Evolutionary conservation across 1,284 basidiomycete genomes (phyloP).

Genomic region (Gymnopus androsaceus): DNA sequence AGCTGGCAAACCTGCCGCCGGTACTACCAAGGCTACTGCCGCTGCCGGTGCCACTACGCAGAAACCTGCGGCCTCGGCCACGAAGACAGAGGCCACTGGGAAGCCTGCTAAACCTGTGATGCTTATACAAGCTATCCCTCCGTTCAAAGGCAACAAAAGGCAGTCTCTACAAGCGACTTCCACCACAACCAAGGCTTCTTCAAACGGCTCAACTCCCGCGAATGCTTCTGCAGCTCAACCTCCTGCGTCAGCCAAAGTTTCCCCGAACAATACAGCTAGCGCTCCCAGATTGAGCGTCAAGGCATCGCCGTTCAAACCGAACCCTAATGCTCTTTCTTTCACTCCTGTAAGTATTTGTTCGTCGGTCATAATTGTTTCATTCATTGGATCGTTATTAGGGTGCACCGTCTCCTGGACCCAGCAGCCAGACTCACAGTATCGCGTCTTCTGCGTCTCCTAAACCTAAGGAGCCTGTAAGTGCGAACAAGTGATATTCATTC

Average conservation of each 20-base stretch:
- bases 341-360: constrained; percentile 53
- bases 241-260: constrained; percentile 22
- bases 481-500: neutral
- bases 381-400: constrained; percentile 37
- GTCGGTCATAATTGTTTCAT: neutral
- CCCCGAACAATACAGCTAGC: constrained; percentile 32
- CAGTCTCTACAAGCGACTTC: constrained; percentile 27
- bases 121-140: constrained; percentile 88
- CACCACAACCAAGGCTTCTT: constrained; percentile 23
- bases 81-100: constrained; percentile 36
- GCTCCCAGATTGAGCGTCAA: constrained; percentile 71
- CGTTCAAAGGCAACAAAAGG: constrained; percentile 73
- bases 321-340: constrained; percentile 77
- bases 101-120: constrained; percentile 53
- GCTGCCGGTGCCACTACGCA: constrained; percentile 40
- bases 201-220: constrained; percentile 22
- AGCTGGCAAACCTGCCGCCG: constrained; percentile 14
- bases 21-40: constrained; percentile 38
- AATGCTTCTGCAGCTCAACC: constrained; percentile 27
- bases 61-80: constrained; percentile 34
- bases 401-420: constrained; percentile 49
- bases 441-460: constrained; percentile 61
- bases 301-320: constrained; percentile 81
- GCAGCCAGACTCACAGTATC: constrained; percentile 27
- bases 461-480: constrained; percentile 56